Evolutionary conservation across 352 stramenopile genomes (phyloP), one percentile per base, ranked within the genome.

Genomic region (Globisporangium carolinianum): DNA sequence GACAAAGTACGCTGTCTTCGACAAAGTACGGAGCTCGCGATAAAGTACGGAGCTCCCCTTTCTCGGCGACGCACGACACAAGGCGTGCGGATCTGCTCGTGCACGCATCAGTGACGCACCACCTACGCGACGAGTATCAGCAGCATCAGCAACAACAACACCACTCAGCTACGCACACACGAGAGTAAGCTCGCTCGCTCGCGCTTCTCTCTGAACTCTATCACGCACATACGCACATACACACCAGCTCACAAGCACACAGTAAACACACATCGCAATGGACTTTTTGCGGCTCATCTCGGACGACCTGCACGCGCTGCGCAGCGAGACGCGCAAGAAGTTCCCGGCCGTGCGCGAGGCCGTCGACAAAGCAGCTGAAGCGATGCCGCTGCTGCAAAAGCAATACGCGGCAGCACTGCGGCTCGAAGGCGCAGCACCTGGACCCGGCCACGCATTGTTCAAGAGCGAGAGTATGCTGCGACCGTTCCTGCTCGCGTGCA

Each of bases 401-500:
- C 78, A 96, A 71, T 99, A 99, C 68, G 96, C 59, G 73, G 80
- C 70, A 72, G 86, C 71, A 69, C 88, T 78, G 69, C 95, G 73
- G 61, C 73, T 81, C 24, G 74, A 91, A 58, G 55, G 50, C 6
- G 71, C 68, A 36, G 73, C 82, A n/a, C 91, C 87, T 8, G 91
- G 96, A 41, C 92, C 91, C 0, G 93, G 90, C 24, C 95, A 97
- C 46, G 68, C 79, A 39, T 64, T 98, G 6, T 98, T 98, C 69
- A 91, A 95, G 72, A 95, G 84, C 58, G 93, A 98, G 67, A 94
- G 96, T 64, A 76, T 99, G 42, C 70, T 99, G 55, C 87, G 95
- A 61, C 97, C 97, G 0, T 99, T 99, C 67, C 68, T 99, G 37
- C 72, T 99, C 49, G 94, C 94, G 39, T 97, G 94, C 58, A 98